Conservation (phyloP, 2,329 filamentous ascomycete genomes). For the Laburnicola sp. region DNA sequence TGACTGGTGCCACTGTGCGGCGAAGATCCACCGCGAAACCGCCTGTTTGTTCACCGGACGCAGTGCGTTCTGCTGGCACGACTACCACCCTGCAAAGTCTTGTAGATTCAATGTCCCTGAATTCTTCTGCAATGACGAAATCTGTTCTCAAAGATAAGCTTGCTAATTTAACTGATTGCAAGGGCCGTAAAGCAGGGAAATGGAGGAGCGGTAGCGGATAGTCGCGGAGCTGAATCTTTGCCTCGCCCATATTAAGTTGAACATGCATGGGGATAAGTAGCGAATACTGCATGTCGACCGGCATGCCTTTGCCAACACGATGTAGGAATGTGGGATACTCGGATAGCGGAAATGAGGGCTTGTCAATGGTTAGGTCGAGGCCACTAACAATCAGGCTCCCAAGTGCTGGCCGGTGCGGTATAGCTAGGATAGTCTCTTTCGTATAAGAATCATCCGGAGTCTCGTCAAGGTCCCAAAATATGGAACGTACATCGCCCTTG, state of each 20-base stretch:
- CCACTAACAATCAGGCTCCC: conserved; percentile 82
- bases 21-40: conserved; percentile 84
- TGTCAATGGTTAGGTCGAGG: conserved; percentile 82
- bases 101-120: conserved; percentile 75
- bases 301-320: conserved; percentile 94
- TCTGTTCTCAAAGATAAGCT: conserved; percentile 83
- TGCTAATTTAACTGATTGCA: conserved; percentile 77
- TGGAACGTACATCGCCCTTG: conserved; percentile 76
- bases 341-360: conserved; percentile 83
- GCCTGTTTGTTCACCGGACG: conserved; percentile 60
- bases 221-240: conserved; percentile 81
- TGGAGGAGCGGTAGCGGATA: conserved; percentile 92
- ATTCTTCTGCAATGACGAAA: conserved; percentile 96
- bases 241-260: conserved; percentile 87
- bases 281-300: conserved; percentile 84
- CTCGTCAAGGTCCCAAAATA: conserved; percentile 82
- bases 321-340: conserved; percentile 84
- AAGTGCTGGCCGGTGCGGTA: conserved; percentile 81
- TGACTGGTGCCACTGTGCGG: conserved; percentile 90
- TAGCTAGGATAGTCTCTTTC: conserved; percentile 79
- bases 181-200: conserved; percentile 77
- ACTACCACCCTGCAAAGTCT: conserved; percentile 81
- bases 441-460: conserved; percentile 80
- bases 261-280: conserved; percentile 88
- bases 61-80: conserved; percentile 67